Evolutionary conservation across 371 early-diverging fungal genomes (phyloP), one percentile per base, ranked within the genome.

Genomic region (Batrachochytrium dendrobatidis): DNA sequence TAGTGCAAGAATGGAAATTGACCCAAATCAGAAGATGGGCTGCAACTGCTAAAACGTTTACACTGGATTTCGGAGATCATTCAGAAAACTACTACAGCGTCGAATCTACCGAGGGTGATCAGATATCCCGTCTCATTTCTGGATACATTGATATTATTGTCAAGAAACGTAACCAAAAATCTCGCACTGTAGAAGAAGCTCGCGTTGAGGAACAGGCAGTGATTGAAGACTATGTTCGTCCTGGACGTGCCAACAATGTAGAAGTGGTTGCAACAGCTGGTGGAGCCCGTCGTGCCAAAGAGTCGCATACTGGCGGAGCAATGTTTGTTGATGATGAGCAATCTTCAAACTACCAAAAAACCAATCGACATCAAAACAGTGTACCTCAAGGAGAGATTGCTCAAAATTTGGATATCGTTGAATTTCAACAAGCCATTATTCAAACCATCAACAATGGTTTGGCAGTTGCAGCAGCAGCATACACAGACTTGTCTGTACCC

Each of bases 131-230:
- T 55, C 68, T 81, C 7, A 81, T 83, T 60, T 61, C 72, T 0
- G 83, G 83, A 1, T 83, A 83, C 63, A 81, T 83, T 69, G 83
- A 81, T 58, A 83, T 83, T 34, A 77, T 80, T 53, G 44, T 83
- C 32, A 81, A 79, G 63, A 76, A 76, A 63, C 68, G 69, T 34
- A 78, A 72, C 43, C 74, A 76, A 32, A 67, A 71, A 3, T 69
- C 70, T 12, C 68, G 71, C 51, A 61, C 60, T 4, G 62, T 73
- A 3, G 66, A 61, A 3, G 65, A 67, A 26, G 74, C 71, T 31
- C 51, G 51, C 51, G 53, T 49, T 0, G 80, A 79, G 60, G 75
- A 79, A 58, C 64, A 72, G 31, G 76, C 77, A 0, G 63, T 75
- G 0, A 53, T 72, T 20, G 82, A 82, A 57, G 80, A 82, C 48